Evolutionary conservation across 768 basidiomycete species (phyloP), one percentile per base, ranked within the genome.

Genomic region (Pleurotus ostreatus): DNA sequence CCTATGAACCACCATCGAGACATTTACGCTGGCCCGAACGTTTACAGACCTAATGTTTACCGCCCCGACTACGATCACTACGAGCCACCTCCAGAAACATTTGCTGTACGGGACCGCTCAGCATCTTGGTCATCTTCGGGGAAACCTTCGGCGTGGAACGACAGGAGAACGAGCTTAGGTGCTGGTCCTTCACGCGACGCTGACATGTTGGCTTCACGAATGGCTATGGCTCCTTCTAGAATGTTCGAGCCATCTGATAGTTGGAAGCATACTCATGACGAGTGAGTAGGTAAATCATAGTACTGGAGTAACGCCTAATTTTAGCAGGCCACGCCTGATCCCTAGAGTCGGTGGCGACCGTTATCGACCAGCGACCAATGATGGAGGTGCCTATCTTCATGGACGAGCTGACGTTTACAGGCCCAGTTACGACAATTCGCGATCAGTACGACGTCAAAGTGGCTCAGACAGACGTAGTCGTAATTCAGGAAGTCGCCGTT

Each of bases 241-340:
- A 81, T 84, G 75, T 84, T 89, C 63, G 89, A 90, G 65, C 86
- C 88, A 30, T 86, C 85, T 34, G 84, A 86, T 16, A 70, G 74
- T 30, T 89, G 89, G 88, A 87, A 84, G 65, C 80, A 85, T 60
- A 68, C 71, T 7, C 82, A 82, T 61, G 63, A 63, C 48, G 81
- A 83, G 62, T 74, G 37, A 52, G 51, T 23, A 41, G 2, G 20
- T 39, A 38, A 12, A 39, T 16, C 1, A 7, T 4, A n/a, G 34
- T 16, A 52, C n/a, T 20, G 7, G 16, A 20, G 15, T 34, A n/a
- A 16, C 15, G n/a, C 26, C 7, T 37, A n/a, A 26, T 34, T 49
- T 37, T 49, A 26, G 30, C 30, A 34, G 30, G 30, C 30, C 30
- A 34, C 30, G 30, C 3, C 30, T 34, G 30, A 34, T 34, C 4